Evolutionary conservation across 2,329 filamentous ascomycete species (phyloP).

Genomic region (Venturia aucupariae): DNA sequence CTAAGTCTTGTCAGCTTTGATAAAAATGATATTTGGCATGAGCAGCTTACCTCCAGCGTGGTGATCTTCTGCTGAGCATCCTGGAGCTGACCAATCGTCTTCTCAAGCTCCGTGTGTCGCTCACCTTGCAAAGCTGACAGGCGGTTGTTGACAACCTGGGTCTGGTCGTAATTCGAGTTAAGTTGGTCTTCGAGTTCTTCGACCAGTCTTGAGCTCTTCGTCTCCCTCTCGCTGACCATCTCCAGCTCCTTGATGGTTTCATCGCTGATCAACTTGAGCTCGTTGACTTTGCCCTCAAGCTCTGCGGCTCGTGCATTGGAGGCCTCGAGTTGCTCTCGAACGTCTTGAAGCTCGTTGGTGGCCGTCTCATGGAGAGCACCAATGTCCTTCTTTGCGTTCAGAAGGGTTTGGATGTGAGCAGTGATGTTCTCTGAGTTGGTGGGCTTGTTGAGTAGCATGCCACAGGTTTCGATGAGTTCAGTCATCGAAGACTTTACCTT

Average conservation of each 20-base stretch:
- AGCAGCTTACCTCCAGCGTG: slow-evolving; percentile 59
- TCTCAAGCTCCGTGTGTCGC: slow-evolving; percentile 33
- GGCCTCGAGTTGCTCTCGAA: slow-evolving; percentile 34
- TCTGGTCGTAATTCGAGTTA: slow-evolving; percentile 88
- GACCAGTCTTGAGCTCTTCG: slow-evolving; percentile 84
- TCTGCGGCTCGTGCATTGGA: slow-evolving; percentile 29
- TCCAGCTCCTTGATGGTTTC: slow-evolving; percentile 49
- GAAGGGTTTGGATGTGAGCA: slow-evolving; percentile 33
- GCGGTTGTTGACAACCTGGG: slow-evolving; percentile 74
- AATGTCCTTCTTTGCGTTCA: slow-evolving; percentile 37
- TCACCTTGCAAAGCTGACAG: slow-evolving; percentile 57
- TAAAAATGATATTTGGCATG: background rate
- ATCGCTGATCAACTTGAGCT: slow-evolving; percentile 41
- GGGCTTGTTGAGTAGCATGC: slow-evolving; percentile 49
- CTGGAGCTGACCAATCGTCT: slow-evolving; percentile 50
- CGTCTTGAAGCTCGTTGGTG: slow-evolving; percentile 32
- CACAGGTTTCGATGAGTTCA: slow-evolving; percentile 56
- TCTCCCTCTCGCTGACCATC: slow-evolving; percentile 55
- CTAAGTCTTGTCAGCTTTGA: slow-evolving; percentile 32
- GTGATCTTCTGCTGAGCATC: slow-evolving; percentile 61
- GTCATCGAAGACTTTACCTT: slow-evolving; percentile 50
- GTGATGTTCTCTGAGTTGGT: slow-evolving; percentile 39
- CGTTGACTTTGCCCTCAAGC: slow-evolving; percentile 35
- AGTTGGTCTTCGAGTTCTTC: slow-evolving; percentile 97
- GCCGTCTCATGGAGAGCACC: slow-evolving; percentile 33